Base-by-base conservation (phyloP, 192 early-diverging fungal species). In the Backusella tuberculispora region DNA sequence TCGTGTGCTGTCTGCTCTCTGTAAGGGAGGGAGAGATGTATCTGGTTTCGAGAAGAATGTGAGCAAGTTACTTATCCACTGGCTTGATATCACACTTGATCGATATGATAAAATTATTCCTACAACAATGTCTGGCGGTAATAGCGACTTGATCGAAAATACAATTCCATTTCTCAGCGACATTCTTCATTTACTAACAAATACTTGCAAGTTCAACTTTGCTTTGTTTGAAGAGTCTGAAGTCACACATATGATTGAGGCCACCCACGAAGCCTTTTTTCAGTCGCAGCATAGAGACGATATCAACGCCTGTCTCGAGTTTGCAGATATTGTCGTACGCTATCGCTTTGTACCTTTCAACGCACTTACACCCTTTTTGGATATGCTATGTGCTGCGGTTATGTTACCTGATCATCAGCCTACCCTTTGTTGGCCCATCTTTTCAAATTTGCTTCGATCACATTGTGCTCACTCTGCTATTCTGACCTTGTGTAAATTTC, bases 401-500 rank as follows among this genome's bases (percentile, higher is more conserved):
- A 64, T 69, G 40, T 47, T 69, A 50, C 63, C 64, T 14, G 45
- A 72, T 38, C n/a, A 43, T 5, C 43, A 19, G 56, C 48, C 9
- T 19, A 40, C 69, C 6, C 72, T 69, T 14, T 65, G 76, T 37
- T 91, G 88, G 90, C 75, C 81, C 37, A 88, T 90, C 60, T 88
- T 91, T 74, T 78, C 81, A 26, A 91, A 92, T 76, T 74, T 93
- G 41, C 77, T 92, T 68, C 83, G 82, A 50, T 89, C 88, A 38
- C 90, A 91, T 47, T 87, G 85, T 66, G 88, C 87, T 0, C 85
- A 88, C n/a, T 86, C 79, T 34, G 79, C 87, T 3, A 87, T 90
- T 24, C 76, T 83, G 53, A 82, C 83, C 2, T 66, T 93, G 17
- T 92, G 87, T 71, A 78, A 85, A 34, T 85, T 86, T 50, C 46